Base-by-base conservation (phyloP, 345 rosid genomes). In the Ceriops tagal region DNA sequence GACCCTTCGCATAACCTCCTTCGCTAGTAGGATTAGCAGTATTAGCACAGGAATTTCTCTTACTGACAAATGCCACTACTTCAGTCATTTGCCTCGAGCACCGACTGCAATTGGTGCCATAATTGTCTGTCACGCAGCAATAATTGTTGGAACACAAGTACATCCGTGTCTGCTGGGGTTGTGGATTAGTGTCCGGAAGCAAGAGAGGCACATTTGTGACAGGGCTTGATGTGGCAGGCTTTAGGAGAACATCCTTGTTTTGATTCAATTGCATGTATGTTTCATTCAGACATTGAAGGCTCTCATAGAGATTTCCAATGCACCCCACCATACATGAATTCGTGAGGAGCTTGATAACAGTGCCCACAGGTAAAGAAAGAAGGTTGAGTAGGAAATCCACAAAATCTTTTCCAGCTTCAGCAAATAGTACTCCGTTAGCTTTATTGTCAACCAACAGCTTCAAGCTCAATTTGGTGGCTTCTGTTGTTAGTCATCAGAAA, bases 381-480 rank as follows among this genome's bases (percentile, higher is more conserved):
- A 67, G 70, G 30, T 15, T 24, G 5, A 80, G 56, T 5, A 77
- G 70, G 46, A 73, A 72, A 69, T 75, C 72, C 8, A 68, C 69
- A 0, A 69, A 55, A 3, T 65, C 63, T 11, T 79, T 68, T 0
- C 66, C 63, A 0, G 72, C 63, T 68, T 75, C 79, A 0, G 68
- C 74, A 13, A 65, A 58, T 0, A 75, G 35, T 1, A 79, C 79
- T 20, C 60, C 68, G 1, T 32, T 11, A 3, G 24, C 39, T 13
- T 30, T 61, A 0, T 5, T 31, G 24, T 79, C 77, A 10, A 72
- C 9, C 0, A 69, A 15, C 20, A 69, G 69, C 67, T 52, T 75
- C 72, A 79, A 57, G 18, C 16, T 74, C 8, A n/a, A 11, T 3
- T 20, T 31, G 24, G 66, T 11, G 51, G 39, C 13, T 20, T 3